A percentile compares a stretch with the other conserved stretches of the same genome.
These are phyloP conservation scores for Phytophthora uliginosa DNA, from an alignment of 352 stramenopile genomes.

Conservation along the genomic window DNA sequence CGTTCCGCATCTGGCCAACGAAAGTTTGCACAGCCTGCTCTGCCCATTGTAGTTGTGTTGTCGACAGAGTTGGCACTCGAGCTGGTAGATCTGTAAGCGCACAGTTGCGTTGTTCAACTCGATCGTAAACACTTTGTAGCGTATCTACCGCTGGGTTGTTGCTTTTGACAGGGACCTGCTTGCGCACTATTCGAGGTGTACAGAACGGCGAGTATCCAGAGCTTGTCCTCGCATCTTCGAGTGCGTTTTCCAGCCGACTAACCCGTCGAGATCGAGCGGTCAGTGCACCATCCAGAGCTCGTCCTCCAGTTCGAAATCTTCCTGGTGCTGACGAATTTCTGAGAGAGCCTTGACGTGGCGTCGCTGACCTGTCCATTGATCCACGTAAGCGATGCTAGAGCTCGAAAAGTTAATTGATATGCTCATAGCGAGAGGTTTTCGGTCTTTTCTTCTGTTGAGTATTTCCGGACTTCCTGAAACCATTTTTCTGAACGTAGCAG, in stretches of 20 bases:
- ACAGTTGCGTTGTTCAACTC: slow-evolving; percentile 26
- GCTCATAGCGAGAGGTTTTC: not conserved
- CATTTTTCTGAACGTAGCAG: slow-evolving; percentile 19
- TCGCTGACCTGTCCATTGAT: slow-evolving; percentile 19
- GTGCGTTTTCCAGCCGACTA: slow-evolving; percentile 30
- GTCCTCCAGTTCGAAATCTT: slow-evolving; percentile 2
- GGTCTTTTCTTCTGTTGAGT: slow-evolving; percentile 7
- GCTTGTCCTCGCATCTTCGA: slow-evolving; percentile 25
- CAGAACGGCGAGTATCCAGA: slow-evolving; percentile 1
- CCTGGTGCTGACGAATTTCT: slow-evolving; percentile 16
- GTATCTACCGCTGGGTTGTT: slow-evolving; percentile 10
- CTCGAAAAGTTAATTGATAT: not conserved
- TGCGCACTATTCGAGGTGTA: slow-evolving; percentile 3
- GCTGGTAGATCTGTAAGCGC: not conserved
- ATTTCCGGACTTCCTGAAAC: slow-evolving; percentile 36
- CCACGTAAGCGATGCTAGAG: not conserved
- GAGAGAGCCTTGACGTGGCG: not conserved
- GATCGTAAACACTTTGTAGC: slow-evolving; percentile 29
- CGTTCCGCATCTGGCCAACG: slow-evolving; percentile 25
- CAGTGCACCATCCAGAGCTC: not conserved
- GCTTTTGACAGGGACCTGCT: not conserved
- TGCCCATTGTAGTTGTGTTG: slow-evolving; percentile 12
- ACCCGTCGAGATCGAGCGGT: slow-evolving; percentile 11
- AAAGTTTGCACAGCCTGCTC: slow-evolving; percentile 28
- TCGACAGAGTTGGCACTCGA: slow-evolving; percentile 16